These are phyloP conservation scores for Clathrospora elynae DNA, from an alignment of 2,329 filamentous ascomycete species.

Conservation along the genomic window DNA sequence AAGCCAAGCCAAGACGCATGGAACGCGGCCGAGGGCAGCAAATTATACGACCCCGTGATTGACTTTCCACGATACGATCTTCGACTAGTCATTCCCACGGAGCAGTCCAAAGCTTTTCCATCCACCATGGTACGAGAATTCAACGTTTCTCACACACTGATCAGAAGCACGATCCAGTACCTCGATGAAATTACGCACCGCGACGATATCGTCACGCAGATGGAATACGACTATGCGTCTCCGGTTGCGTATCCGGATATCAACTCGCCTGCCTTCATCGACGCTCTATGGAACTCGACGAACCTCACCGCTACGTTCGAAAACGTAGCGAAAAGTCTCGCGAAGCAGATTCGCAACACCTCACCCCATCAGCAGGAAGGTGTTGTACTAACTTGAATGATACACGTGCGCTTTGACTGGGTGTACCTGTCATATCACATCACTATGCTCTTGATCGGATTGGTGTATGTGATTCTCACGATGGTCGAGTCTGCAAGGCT, in stretches of 20 bases:
- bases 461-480: conserved; percentile 1
- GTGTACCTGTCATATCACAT: not conserved
- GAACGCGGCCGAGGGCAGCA: not conserved
- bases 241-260: not conserved
- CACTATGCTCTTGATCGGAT: not conserved
- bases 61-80: not conserved
- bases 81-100: not conserved
- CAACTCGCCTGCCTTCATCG: not conserved
- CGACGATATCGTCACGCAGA: not conserved
- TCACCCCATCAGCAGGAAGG: not conserved
- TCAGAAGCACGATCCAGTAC: conserved; percentile 2
- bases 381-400: not conserved
- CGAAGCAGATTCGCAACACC: not conserved
- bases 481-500: conserved; percentile 1
- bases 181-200: not conserved
- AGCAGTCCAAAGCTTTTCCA: not conserved
- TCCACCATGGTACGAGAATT: not conserved
- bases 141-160: conserved; percentile 6
- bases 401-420: not conserved
- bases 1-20: not conserved
- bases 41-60: not conserved
- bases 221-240: no score
- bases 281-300: not conserved
- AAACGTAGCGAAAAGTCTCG: not conserved
- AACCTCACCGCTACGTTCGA: not conserved